These are phyloP conservation scores for Cordyceps javanica DNA, from an alignment of 2,329 filamentous ascomycete genomes.

Conservation along the genomic window DNA sequence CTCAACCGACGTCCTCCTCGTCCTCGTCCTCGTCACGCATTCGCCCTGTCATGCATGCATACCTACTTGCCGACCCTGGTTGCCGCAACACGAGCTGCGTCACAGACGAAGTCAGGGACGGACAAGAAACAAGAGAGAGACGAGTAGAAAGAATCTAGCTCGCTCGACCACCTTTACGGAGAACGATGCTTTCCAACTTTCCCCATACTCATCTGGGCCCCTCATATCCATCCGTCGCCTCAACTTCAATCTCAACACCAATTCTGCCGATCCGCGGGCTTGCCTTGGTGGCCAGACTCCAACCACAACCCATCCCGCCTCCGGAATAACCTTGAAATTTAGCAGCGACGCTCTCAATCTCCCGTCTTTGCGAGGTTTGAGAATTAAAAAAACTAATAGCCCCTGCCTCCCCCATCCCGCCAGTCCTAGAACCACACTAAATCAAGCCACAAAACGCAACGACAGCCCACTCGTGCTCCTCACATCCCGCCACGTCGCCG, in stretches of 20 bases:
- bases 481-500: not conserved
- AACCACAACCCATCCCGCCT: not conserved
- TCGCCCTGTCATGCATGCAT: no score
- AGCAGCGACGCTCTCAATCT: not conserved
- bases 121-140: no score
- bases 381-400: not conserved
- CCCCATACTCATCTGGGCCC: no score
- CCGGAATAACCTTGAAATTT: constrained; percentile 1
- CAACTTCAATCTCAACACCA: not conserved
- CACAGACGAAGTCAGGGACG: no score
- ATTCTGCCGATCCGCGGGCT: not conserved
- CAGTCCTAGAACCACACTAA: not conserved
- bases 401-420: not conserved
- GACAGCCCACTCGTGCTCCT: not conserved
- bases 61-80: no score
- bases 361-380: not conserved
- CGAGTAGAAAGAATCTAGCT: no score
- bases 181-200: no score
- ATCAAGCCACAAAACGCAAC: not conserved
- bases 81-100: no score
- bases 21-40: no score
- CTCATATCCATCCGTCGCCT: no score
- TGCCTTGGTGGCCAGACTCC: not conserved
- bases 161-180: no score
- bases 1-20: no score